These are phyloP conservation scores for Stentor coeruleus DNA, from an alignment of 73 alveolate genomes.

Conservation along the genomic window DNA sequence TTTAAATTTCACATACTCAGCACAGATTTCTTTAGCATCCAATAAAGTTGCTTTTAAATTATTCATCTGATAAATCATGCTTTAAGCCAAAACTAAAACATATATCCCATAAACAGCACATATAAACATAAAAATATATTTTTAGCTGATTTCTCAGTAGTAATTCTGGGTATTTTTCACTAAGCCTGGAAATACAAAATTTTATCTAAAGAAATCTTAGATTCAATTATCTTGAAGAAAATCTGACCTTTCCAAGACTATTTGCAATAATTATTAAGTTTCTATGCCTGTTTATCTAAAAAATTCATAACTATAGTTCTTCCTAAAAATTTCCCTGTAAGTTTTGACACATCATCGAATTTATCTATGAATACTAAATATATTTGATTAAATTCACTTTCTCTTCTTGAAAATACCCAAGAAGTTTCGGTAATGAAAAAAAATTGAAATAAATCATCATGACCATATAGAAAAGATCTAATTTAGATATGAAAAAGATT, in stretches of 20 bases:
- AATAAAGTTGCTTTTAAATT: neutral
- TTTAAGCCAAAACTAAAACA: neutral
- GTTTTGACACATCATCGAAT: neutral
- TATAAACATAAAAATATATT: neutral
- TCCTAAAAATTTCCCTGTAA: slow-evolving; percentile 4
- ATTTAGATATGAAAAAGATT: neutral
- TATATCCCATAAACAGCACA: neutral
- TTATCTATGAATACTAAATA: neutral
- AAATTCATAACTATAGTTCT: neutral
- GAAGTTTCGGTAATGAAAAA: neutral
- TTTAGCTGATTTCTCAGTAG: neutral
- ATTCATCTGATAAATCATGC: too few species aligned
- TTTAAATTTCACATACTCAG: neutral
- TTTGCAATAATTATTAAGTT: neutral
- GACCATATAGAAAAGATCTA: neutral
- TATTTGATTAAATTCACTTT: neutral
- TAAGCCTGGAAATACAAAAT: neutral
- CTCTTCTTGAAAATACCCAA: neutral
- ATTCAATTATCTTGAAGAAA: neutral
- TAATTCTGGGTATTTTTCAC: neutral
- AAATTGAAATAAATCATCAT: too few species aligned
- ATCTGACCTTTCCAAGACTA: neutral
- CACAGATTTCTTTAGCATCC: neutral
- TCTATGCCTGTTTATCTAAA: neutral
- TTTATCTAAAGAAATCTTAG: neutral